Conservation (phyloP, 768 basidiomycete genomes). For the Hygrophorus russula region DNA sequence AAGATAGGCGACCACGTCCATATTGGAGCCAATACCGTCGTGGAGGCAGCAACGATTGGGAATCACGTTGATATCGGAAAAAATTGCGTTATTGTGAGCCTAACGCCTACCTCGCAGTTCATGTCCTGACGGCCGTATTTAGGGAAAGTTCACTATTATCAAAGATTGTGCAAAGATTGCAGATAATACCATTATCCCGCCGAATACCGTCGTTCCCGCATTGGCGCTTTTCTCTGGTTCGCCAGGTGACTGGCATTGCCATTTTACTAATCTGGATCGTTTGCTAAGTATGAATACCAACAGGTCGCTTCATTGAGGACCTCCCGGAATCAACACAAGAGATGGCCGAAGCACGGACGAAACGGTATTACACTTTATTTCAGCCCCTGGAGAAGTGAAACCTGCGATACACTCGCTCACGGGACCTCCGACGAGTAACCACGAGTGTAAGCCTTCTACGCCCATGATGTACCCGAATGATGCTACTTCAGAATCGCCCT, state of each 20-base stretch:
- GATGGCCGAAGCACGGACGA: constrained; percentile 75
- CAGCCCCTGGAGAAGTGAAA: constrained; percentile 38
- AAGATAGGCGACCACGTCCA: constrained; percentile 94
- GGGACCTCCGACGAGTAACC: background rate
- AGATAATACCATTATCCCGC: constrained; percentile 82
- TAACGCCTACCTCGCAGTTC: background rate
- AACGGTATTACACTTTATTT: constrained; percentile 78
- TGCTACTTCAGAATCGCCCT: constrained; percentile 1
- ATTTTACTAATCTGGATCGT: background rate
- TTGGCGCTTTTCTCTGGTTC: constrained; percentile 79
- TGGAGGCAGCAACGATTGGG: constrained; percentile 93
- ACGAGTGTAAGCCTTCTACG: background rate
- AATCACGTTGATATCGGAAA: constrained; percentile 92
- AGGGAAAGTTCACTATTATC: constrained; percentile 96
- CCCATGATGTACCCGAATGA: background rate
- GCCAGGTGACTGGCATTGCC: constrained; percentile 64
- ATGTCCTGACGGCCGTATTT: background rate
- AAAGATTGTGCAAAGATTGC: constrained; percentile 90
- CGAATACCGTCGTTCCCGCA: constrained; percentile 88
- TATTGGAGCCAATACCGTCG: constrained; percentile 77
- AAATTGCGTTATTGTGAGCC: constrained; percentile 83
- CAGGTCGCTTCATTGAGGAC: constrained; percentile 74
- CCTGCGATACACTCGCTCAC: background rate
- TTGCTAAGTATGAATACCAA: constrained; percentile 1
- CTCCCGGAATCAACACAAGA: constrained; percentile 94